phyloP scores from a whole-genome alignment of 768 basidiomycete species.

The Russula olivacea region DNA sequence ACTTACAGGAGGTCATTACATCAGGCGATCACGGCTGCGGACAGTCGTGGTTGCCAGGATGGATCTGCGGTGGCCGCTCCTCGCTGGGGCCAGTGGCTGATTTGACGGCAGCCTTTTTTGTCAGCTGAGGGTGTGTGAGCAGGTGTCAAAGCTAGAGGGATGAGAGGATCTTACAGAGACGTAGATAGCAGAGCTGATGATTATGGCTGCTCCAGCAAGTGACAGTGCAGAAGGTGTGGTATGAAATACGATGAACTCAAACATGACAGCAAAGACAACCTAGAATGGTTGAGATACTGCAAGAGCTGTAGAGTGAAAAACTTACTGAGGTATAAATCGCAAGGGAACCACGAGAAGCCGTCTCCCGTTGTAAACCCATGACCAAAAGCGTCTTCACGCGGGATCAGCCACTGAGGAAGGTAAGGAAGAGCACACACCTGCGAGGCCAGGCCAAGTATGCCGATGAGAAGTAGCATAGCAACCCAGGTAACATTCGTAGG shows the following conservation, averaged over 20 bases:
- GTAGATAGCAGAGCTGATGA: constrained; percentile 56
- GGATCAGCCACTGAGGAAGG: not conserved
- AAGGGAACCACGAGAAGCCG: constrained; percentile 56
- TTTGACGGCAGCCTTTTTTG: constrained; percentile 4
- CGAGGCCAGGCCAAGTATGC: constrained; percentile 47
- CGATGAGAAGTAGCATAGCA: constrained; percentile 43
- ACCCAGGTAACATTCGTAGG: constrained; percentile 44
- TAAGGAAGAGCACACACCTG: constrained; percentile 30
- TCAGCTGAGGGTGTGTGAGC: not conserved
- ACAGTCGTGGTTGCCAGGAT: not conserved
- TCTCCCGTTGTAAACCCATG: constrained; percentile 58
- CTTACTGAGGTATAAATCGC: constrained; percentile 52
- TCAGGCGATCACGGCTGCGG: not conserved
- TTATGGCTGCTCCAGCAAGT: constrained; percentile 57
- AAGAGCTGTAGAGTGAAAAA: constrained; percentile 22
- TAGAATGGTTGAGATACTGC: constrained; percentile 25
- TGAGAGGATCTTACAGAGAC: constrained; percentile 46
- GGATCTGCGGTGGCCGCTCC: not conserved
- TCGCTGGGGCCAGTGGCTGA: not conserved
- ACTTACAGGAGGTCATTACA: no score
- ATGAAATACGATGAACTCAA: constrained; percentile 63
- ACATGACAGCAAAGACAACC: constrained; percentile 59
- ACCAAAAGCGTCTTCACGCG: constrained; percentile 35
- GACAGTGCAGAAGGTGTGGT: constrained; percentile 53
- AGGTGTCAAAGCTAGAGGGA: not conserved